These are phyloP conservation scores for Dactylorhiza incarnata DNA, from an alignment of 106 monocot genomes.

Conservation along the genomic window DNA sequence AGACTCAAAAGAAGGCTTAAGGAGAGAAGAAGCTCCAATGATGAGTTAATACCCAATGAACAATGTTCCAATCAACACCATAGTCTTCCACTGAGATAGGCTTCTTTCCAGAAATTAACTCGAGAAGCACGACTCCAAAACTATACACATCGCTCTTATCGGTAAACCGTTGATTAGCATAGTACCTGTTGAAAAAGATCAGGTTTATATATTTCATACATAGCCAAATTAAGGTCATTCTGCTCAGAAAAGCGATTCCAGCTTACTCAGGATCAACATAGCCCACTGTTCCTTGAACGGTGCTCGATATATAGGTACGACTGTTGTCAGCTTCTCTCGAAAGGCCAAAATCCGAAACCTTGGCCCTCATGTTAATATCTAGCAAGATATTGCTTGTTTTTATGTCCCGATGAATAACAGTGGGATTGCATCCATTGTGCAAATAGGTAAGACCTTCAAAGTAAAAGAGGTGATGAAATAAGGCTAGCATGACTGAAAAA, in stretches of 20 bases:
- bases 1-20: neutral
- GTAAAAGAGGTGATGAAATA: neutral
- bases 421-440: constrained; percentile 46
- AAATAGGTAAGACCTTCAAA: constrained; percentile 41
- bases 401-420: constrained; percentile 44
- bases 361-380: constrained; percentile 50
- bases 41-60: constrained; percentile 27
- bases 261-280: constrained; percentile 61
- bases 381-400: constrained; percentile 56
- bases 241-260: neutral
- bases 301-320: constrained; percentile 41
- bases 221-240: neutral
- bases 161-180: constrained; percentile 30
- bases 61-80: constrained; percentile 34
- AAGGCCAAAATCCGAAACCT: constrained; percentile 55
- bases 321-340: constrained; percentile 32
- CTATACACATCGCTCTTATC: constrained; percentile 56
- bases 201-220: neutral
- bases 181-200: constrained; percentile 25
- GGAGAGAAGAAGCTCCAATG: neutral
- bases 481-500: neutral
- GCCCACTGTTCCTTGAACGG: constrained; percentile 49
- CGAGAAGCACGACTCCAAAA: constrained; percentile 47
- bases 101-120: constrained; percentile 36
- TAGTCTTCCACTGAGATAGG: constrained; percentile 35